phyloP scores from a whole-genome alignment of 345 rosid genomes.

The Pugionium cornutum region DNA sequence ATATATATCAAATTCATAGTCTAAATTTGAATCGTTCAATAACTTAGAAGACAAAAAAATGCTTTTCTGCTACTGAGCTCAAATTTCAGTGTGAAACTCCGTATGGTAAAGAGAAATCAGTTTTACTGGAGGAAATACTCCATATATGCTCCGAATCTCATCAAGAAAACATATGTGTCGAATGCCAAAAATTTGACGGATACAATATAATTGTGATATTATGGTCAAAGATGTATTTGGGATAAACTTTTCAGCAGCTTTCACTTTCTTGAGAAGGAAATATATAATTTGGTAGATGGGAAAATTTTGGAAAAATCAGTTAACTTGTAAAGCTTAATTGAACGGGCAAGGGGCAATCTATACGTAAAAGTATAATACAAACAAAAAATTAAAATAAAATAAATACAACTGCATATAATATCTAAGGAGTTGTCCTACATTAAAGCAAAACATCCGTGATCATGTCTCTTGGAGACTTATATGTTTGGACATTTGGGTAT shows the following conservation, averaged over 20 bases:
- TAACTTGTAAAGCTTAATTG: slow-evolving; percentile 20
- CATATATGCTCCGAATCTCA: background rate
- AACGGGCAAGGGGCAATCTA: slow-evolving; percentile 15
- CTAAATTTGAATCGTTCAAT: background rate
- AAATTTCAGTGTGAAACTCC: slow-evolving; percentile 8
- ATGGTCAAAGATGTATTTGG: slow-evolving; percentile 13
- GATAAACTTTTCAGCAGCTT: slow-evolving; percentile 3
- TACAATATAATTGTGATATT: background rate
- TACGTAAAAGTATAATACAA: background rate
- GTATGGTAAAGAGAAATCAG: background rate
- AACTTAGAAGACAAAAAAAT: background rate
- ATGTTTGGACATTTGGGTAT: slow-evolving; percentile 9
- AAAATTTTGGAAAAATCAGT: slow-evolving; percentile 4
- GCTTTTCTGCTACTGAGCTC: slow-evolving; percentile 2
- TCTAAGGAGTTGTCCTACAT: background rate
- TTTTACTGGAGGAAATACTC: background rate
- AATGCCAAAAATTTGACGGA: too few relatives aligned
- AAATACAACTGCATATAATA: too few relatives aligned
- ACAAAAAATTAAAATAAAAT: slow-evolving; percentile 3
- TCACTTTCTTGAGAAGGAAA: slow-evolving; percentile 31
- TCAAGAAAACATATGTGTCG: background rate
- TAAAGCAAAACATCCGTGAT: slow-evolving; percentile 34
- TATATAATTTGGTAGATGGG: slow-evolving; percentile 35
- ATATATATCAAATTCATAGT: background rate
- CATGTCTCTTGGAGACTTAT: slow-evolving; percentile 33